A percentile compares a stretch with the other conserved stretches of the same genome.
phyloP scores from a whole-genome alignment of 164 flowering plant genomes.

The Sextonia rubra region DNA sequence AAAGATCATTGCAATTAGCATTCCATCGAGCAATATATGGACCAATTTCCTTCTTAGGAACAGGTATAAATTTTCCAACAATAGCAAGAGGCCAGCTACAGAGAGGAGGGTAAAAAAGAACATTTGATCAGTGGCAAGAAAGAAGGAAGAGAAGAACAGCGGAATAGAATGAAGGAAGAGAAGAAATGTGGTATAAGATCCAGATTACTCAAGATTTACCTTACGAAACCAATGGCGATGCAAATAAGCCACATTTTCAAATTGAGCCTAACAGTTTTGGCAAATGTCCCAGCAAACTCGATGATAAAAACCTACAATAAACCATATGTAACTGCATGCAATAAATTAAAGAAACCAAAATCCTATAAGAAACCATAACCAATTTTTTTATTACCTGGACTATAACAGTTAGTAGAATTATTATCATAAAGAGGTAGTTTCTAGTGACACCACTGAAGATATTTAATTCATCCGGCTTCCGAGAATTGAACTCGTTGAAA shows the following conservation, averaged over 20 bases:
- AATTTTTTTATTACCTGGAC: conserved; percentile 53
- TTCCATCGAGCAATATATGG: too few relatives aligned
- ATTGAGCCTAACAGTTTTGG: conserved; percentile 56
- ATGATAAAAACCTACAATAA: conserved; percentile 55
- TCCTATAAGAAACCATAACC: background rate
- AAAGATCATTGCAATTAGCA: background rate
- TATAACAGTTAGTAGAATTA: conserved; percentile 51
- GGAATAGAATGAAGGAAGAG: conserved; percentile 1
- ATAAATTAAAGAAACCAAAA: background rate
- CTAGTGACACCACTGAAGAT: conserved; percentile 65
- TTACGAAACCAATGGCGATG: conserved; percentile 51
- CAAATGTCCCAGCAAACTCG: conserved; percentile 75
- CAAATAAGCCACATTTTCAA: conserved; percentile 74
- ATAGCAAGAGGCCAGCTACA: conserved; percentile 91
- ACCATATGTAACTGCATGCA: background rate
- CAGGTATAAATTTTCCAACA: conserved; percentile 74
- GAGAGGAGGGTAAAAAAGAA: background rate
- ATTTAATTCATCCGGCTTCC: conserved; percentile 86
- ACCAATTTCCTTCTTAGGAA: conserved; percentile 37
- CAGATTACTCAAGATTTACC: conserved; percentile 30
- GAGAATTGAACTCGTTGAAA: conserved; percentile 89
- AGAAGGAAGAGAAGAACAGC: too few relatives aligned
- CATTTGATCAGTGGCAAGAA: background rate
- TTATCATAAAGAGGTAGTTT: conserved; percentile 72
- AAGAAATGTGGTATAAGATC: background rate